phyloP scores from a whole-genome alignment of 106 monocot genomes.

The Allium sativum region DNA sequence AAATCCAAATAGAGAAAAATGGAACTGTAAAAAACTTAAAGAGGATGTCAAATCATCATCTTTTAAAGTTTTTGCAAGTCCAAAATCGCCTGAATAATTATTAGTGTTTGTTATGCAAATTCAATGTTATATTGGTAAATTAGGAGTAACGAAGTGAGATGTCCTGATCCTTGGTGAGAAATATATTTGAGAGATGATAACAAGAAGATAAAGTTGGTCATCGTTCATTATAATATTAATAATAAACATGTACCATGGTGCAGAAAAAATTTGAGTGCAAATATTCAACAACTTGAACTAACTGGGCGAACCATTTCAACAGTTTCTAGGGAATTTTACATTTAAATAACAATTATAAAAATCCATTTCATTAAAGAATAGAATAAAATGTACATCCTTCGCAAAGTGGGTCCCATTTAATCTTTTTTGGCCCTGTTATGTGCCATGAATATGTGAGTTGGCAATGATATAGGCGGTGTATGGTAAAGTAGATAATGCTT shows the following conservation, averaged over 20 bases:
- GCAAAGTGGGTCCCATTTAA: slow-evolving; percentile 62
- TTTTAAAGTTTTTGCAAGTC: slow-evolving; percentile 94
- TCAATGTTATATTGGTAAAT: not conserved
- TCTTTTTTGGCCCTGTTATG: slow-evolving; percentile 63
- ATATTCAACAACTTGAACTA: slow-evolving; percentile 87
- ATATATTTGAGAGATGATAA: slow-evolving; percentile 95
- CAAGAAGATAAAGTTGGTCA: slow-evolving; percentile 3
- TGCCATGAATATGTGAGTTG: too few relatives aligned
- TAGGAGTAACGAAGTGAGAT: slow-evolving; percentile 12
- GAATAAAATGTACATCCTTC: slow-evolving; percentile 55
- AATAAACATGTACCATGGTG: slow-evolving; percentile 36
- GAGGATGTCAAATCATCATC: slow-evolving; percentile 98
- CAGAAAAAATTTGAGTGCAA: slow-evolving; percentile 90
- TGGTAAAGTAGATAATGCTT: slow-evolving; percentile 18
- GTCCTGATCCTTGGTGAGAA: slow-evolving; percentile 93
- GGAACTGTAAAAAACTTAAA: slow-evolving; percentile 28
- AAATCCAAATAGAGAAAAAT: too few relatives aligned
- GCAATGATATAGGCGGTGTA: too few relatives aligned
- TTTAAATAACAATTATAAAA: too few relatives aligned
- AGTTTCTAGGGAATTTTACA: slow-evolving; percentile 48
- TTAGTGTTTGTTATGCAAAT: not conserved
- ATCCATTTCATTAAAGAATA: not conserved
- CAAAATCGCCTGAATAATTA: slow-evolving; percentile 81
- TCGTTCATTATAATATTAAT: slow-evolving; percentile 1
- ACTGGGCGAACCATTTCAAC: slow-evolving; percentile 88